A percentile compares a stretch with the other conserved stretches of the same genome.
phyloP scores from a whole-genome alignment of 2,329 filamentous ascomycete species.

The Stagonosporopsis rhizophila region DNA sequence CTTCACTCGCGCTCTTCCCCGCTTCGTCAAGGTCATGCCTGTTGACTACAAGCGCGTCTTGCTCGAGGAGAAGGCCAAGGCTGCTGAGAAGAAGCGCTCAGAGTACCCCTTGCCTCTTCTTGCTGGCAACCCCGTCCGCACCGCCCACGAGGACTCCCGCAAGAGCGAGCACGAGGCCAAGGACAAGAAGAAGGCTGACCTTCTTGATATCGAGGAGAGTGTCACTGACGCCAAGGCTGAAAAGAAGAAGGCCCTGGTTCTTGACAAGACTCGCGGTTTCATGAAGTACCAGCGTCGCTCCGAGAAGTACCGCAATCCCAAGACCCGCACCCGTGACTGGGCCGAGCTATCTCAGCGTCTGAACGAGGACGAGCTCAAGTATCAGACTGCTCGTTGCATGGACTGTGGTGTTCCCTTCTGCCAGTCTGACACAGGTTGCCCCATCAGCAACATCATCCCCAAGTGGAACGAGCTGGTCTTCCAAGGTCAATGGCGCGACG shows the following conservation, averaged over 20 bases:
- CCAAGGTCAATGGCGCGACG: conserved; percentile 79
- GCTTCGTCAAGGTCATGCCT: conserved; percentile 92
- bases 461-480: conserved; percentile 89
- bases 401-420: conserved; percentile 99
- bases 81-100: conserved; percentile 81
- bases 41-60: conserved; percentile 96
- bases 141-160: conserved; percentile 60
- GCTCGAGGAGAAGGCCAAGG: conserved; percentile 83
- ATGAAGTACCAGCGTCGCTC: conserved; percentile 94
- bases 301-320: conserved; percentile 89
- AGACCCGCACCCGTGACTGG: conserved; percentile 90
- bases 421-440: conserved; percentile 93
- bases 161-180: conserved; percentile 69
- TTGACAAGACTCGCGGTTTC: conserved; percentile 98
- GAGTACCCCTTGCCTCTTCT: conserved; percentile 82
- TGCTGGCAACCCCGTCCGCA: conserved; percentile 67
- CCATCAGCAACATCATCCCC: conserved; percentile 96
- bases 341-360: conserved; percentile 86
- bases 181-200: conserved; percentile 71
- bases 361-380: conserved; percentile 94
- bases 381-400: conserved; percentile 96
- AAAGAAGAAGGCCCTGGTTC: conserved; percentile 88
- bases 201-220: conserved; percentile 87
- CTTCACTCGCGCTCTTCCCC: conserved; percentile 87
- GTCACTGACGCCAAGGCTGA: conserved; percentile 82